phyloP scores from a whole-genome alignment of 768 basidiomycete genomes.

The Panellus pusillus region DNA sequence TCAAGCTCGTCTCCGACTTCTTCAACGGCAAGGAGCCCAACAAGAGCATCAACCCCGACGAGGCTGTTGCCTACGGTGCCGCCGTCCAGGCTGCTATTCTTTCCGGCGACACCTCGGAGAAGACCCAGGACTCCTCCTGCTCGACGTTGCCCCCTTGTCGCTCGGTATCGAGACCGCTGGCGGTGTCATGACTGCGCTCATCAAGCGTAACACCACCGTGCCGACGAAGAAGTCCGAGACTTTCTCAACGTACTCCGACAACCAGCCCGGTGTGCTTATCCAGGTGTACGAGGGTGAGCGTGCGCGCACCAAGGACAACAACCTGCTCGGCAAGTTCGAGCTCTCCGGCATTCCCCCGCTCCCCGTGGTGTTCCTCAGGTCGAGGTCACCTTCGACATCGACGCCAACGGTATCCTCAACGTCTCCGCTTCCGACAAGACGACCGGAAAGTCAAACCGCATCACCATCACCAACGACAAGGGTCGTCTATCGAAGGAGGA shows the following conservation, averaged over 20 bases:
- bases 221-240: conserved; percentile 98
- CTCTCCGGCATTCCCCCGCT: conserved; percentile 95
- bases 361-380: conserved; percentile 98
- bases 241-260: conserved; percentile 98
- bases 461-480: conserved; percentile 96
- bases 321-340: conserved; percentile 97
- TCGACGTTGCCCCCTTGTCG: conserved; percentile 90
- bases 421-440: conserved; percentile 96
- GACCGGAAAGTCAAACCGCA: conserved; percentile 92
- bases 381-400: conserved; percentile 98
- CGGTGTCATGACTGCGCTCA: conserved; percentile 98
- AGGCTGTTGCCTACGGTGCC: conserved; percentile 98
- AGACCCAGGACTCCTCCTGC: conserved; percentile 94
- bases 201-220: conserved; percentile 98
- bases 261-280: conserved; percentile 97
- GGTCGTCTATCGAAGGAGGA: conserved; percentile 96
- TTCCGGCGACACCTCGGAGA: conserved; percentile 96
- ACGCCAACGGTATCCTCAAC: conserved; percentile 95
- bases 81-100: conserved; percentile 98
- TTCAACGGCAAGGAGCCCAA: conserved; percentile 99
- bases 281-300: conserved; percentile 99
- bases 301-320: conserved; percentile 98
- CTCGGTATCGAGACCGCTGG: conserved; percentile 98
- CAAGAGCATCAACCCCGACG: conserved; percentile 99
- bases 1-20: conserved; percentile 97